Base-by-base conservation (phyloP, 768 basidiomycete genomes). In the Zangia roseola region DNA sequence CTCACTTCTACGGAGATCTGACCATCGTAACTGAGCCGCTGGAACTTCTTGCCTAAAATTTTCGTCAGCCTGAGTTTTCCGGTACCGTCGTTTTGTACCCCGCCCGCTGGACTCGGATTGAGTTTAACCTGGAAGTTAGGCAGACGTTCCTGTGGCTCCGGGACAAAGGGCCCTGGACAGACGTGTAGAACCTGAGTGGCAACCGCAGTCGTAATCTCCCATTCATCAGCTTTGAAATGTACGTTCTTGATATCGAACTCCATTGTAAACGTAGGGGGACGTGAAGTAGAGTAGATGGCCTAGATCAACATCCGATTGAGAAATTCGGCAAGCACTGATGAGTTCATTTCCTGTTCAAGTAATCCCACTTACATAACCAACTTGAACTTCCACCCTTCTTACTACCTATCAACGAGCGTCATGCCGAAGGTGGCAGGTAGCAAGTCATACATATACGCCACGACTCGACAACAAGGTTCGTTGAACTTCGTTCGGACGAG, bases 91-190 rank as follows among this genome's bases (percentile, higher is more conserved):
- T 89, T 87, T 10, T 77, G 69, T 14, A 80, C 71, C 4, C 80
- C 80, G 17, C 80, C 78, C 0, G 71, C 69, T 44, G 67, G 67
- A 52, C 74, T 75, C 44, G 67, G 58, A 42, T 81, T 76, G n/a
- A 90, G 69, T 16, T 42, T 58, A 45, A 91, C 77, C 36, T 68
- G 55, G 66, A 90, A 91, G 53, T 91, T 90, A 30, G 86, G 71
- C 30, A 38, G 55, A 23, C 58, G 57, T 17, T 60, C 62, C 28
- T 53, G 46, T 26, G 53, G 46, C 36, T 40, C 43, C 10, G 60
- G 50, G 12, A 68, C 60, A 39, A 68, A 70, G 3, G 25, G 31
- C 4, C 67, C 67, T 1, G 68, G 64, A 26, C 53, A 60, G 37
- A 44, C 41, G 53, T 90, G 88, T 1, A 91, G 66, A 30, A 84